phyloP scores from a whole-genome alignment of 2,329 filamentous ascomycete species.

The Aspergillaceae sp. region DNA sequence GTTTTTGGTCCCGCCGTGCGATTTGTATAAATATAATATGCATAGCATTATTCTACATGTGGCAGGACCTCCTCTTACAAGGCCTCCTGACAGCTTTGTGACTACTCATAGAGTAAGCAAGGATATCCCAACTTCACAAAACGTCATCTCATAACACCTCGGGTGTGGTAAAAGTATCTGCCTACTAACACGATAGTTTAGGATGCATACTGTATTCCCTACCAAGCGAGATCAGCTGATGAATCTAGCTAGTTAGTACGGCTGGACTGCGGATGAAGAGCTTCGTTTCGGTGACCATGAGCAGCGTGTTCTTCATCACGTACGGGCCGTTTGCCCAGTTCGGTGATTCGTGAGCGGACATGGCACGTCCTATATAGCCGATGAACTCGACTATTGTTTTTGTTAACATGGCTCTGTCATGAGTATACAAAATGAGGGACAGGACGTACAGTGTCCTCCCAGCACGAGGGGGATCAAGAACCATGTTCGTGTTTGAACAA shows the following conservation, averaged over 20 bases:
- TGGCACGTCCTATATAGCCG: slow-evolving; percentile 44
- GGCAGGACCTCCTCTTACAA: neutral
- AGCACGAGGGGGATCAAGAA: slow-evolving; percentile 22
- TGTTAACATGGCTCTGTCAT: neutral
- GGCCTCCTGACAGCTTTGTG: too few species aligned
- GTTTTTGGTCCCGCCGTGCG: neutral
- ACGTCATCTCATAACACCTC: too few species aligned
- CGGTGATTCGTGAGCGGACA: slow-evolving; percentile 30
- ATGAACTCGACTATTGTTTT: slow-evolving; percentile 39
- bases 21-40: too few species aligned
- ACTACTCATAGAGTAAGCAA: too few species aligned
- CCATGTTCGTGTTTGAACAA: slow-evolving; percentile 17
- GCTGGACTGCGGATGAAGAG: slow-evolving; percentile 21
- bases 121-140: too few species aligned
- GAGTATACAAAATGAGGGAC: neutral
- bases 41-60: too few species aligned
- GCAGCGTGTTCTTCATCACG: slow-evolving; percentile 17
- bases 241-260: slow-evolving; percentile 11
- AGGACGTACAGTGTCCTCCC: slow-evolving; percentile 28
- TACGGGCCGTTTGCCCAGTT: slow-evolving; percentile 18
- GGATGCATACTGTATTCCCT: too few species aligned
- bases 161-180: too few species aligned
- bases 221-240: too few species aligned
- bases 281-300: slow-evolving; percentile 18
- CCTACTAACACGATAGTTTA: too few species aligned